These are phyloP conservation scores for Penicillium pancosmium DNA, from an alignment of 495 filamentous ascomycete species.

Conservation along the genomic window DNA sequence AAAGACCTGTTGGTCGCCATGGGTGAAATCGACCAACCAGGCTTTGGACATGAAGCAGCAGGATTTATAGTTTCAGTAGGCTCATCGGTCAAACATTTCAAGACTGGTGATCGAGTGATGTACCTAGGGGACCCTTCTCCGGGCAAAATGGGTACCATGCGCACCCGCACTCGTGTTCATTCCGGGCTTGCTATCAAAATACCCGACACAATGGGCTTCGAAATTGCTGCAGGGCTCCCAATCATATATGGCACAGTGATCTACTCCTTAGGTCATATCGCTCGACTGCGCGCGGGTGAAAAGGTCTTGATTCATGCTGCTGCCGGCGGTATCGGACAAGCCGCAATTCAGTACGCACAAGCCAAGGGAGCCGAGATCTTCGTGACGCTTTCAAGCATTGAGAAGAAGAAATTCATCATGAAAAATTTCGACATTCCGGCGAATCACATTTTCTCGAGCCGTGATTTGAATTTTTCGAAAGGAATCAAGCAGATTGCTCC, in stretches of 20 bases:
- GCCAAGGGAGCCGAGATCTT: slow-evolving; percentile 29
- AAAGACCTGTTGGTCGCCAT: slow-evolving; percentile 21
- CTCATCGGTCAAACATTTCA: not conserved
- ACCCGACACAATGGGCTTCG: not conserved
- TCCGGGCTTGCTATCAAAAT: not conserved
- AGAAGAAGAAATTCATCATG: slow-evolving; percentile 38
- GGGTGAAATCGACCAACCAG: slow-evolving; percentile 6
- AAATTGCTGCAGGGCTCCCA: not conserved
- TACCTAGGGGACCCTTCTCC: too few species aligned
- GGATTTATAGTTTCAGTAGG: not conserved
- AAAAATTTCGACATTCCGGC: slow-evolving; percentile 21
- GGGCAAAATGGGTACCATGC: not conserved
- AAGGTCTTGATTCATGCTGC: slow-evolving; percentile 16
- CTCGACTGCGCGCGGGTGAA: slow-evolving; percentile 6
- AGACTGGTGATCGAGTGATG: not conserved
- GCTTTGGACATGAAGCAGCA: not conserved
- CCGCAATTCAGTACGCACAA: slow-evolving; percentile 30
- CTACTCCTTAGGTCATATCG: not conserved
- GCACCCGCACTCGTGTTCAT: not conserved
- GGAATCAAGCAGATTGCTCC: slow-evolving; percentile 12
- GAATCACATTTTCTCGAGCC: slow-evolving; percentile 21
- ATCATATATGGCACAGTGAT: not conserved
- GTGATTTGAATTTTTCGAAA: slow-evolving; percentile 5
- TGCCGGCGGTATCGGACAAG: slow-evolving; percentile 32
- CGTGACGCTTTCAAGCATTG: slow-evolving; percentile 38